These are phyloP conservation scores for Tolypocladium cylindrosporum DNA, from an alignment of 2,329 filamentous ascomycete species.

Conservation along the genomic window DNA sequence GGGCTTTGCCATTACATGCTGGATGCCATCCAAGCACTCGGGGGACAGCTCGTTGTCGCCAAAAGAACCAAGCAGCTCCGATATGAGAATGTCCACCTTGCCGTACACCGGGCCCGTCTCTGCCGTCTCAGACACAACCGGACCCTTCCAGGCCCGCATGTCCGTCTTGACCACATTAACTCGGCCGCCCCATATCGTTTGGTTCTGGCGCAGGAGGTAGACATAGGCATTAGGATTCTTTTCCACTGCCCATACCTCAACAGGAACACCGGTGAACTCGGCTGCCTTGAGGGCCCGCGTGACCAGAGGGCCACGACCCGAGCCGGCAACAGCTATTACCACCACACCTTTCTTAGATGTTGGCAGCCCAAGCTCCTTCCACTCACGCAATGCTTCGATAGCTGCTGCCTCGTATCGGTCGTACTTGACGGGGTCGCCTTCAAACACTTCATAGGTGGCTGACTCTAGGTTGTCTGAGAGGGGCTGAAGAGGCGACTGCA, in stretches of 20 bases:
- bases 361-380: constrained; percentile 61
- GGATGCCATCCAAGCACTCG: constrained; percentile 92
- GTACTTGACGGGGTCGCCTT: constrained; percentile 97
- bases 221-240: constrained; percentile 99
- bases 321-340: constrained; percentile 84
- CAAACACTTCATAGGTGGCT: constrained; percentile 96
- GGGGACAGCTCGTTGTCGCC: constrained; percentile 95
- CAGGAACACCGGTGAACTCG: constrained; percentile 60
- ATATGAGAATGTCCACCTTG: constrained; percentile 85
- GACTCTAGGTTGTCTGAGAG: constrained; percentile 94
- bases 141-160: constrained; percentile 94
- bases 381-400: constrained; percentile 69
- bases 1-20: constrained; percentile 67
- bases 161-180: constrained; percentile 92
- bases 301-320: constrained; percentile 85
- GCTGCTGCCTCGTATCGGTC: constrained; percentile 88
- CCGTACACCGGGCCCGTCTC: constrained; percentile 38
- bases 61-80: constrained; percentile 89
- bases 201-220: constrained; percentile 78
- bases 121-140: constrained; percentile 37
- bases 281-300: constrained; percentile 79
- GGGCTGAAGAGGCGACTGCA: constrained; percentile 90
- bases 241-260: constrained; percentile 87
- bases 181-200: constrained; percentile 64
- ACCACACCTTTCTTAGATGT: constrained; percentile 61